A percentile compares a stretch with the other conserved stretches of the same genome.
phyloP scores from a whole-genome alignment of 257 asterid genomes.

The Echium plantagineum region DNA sequence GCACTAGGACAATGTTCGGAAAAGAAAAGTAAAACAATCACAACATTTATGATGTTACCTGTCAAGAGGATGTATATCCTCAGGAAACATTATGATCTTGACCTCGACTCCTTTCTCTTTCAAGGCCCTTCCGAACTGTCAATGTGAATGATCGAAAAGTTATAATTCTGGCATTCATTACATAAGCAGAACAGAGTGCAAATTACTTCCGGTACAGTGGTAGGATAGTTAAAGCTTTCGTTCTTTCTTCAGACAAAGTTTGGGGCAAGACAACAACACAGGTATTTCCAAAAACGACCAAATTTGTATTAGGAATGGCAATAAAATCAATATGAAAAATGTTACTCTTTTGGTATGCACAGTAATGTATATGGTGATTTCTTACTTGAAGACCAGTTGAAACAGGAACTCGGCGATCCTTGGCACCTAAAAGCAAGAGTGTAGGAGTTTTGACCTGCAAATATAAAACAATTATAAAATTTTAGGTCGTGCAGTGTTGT shows the following conservation, averaged over 20 bases:
- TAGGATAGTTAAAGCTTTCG: too few species aligned
- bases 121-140: slow-evolving; percentile 71
- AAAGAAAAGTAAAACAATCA: not conserved
- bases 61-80: slow-evolving; percentile 62
- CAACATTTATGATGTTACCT: slow-evolving; percentile 25
- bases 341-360: not conserved
- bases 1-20: not conserved
- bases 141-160: not conserved
- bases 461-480: not conserved
- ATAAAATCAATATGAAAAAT: not conserved
- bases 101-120: slow-evolving; percentile 70
- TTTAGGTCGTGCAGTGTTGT: not conserved
- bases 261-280: not conserved
- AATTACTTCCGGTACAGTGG: too few species aligned
- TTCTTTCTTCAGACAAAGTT: not conserved
- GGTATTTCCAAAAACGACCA: not conserved
- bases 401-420: slow-evolving; percentile 88
- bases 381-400: slow-evolving; percentile 81
- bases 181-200: too few species aligned
- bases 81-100: slow-evolving; percentile 74
- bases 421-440: slow-evolving; percentile 67
- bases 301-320: too few species aligned
- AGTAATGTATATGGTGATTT: not conserved
- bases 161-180: not conserved
- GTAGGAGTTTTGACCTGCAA: slow-evolving; percentile 87